Evolutionary conservation across 139 green algal genomes (phyloP), one percentile per base, ranked within the genome.

Genomic region (Chlamydomonas incerta): DNA sequence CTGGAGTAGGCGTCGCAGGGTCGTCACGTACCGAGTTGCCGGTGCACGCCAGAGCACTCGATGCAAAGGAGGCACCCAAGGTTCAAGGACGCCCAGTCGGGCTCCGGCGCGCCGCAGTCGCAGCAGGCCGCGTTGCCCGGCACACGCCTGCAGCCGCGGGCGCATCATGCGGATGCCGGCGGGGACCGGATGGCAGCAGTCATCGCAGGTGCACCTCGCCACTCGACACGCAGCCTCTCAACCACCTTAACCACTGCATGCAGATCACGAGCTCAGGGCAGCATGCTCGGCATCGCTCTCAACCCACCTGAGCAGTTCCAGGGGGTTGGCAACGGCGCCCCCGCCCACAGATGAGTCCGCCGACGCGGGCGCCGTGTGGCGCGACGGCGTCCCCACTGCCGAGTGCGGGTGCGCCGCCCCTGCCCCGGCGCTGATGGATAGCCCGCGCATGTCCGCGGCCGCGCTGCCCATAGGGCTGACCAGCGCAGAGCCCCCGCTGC

Each of bases 31-130:
- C 96, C 96, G 47, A 99, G 89, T 82, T 96, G 91, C 28, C 96
- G 92, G 90, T 99, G 96, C 52, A 97, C 88, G 23, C 97, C 96
- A 11, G 88, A 95, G 90, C 97, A 99, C 84, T 97, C 92, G 46
- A 99, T 98, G 88, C 97, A 99, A 71, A 98, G 86, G 26, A 98
- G 86, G 35, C 97, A 87, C 37, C 96, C 96, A 24, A 98, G 88
- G 88, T 99, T 98, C 34, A 99, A 86, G 0, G 87, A 95, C 33
- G 95, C 96, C 97, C 97, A 99, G 71, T 98, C 95, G 3, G 97
- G 97, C 58, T 95, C 90, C 0, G 86, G 41, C 0, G 93, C 88
- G 10, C 94, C 93, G 87, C 97, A 99, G 91, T 99, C 97, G 24
- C 88, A 94, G 83, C 97, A 99, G 13, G 41, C 31, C 2, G 50